A percentile compares a stretch with the other conserved stretches of the same genome.
phyloP scores from a whole-genome alignment of 1,139 yeast species.

The Pichia sp. region DNA sequence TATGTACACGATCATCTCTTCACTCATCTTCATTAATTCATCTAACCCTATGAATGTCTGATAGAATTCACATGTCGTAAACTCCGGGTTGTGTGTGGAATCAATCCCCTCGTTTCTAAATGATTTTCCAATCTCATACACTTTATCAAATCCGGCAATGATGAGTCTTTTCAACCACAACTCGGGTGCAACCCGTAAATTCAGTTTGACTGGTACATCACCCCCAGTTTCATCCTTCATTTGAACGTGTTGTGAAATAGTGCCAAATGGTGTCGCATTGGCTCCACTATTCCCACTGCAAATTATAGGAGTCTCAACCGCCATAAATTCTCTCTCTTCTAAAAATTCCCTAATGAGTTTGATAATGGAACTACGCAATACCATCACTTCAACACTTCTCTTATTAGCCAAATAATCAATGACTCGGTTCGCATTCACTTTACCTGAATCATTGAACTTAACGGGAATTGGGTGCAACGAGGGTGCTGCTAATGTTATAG shows the following conservation, averaged over 20 bases:
- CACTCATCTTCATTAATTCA: constrained; percentile 61
- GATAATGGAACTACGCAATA: constrained; percentile 48
- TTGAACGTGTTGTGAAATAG: constrained; percentile 45
- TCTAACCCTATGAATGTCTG: constrained; percentile 67
- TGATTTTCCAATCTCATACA: constrained; percentile 79
- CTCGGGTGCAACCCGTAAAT: constrained; percentile 88
- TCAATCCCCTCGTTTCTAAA: constrained; percentile 94
- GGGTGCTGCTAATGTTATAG: constrained; percentile 54
- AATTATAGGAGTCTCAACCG: constrained; percentile 83
- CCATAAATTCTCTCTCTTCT: constrained; percentile 51
- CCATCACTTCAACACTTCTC: constrained; percentile 40
- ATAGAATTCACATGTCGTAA: constrained; percentile 89
- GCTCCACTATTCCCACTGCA: constrained; percentile 79
- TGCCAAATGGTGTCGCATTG: constrained; percentile 73
- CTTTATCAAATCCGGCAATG: constrained; percentile 76
- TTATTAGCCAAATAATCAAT: constrained; percentile 64
- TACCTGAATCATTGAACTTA: constrained; percentile 43
- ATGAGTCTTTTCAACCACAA: constrained; percentile 82
- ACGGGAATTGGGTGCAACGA: constrained; percentile 69
- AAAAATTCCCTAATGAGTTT: constrained; percentile 53
- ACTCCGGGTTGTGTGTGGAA: constrained; percentile 91
- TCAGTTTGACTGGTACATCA: constrained; percentile 32
- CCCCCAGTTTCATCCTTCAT: constrained; percentile 18
- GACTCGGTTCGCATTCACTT: constrained; percentile 63
- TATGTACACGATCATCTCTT: constrained; percentile 43